phyloP scores from a whole-genome alignment of 2,329 filamentous ascomycete species.

The Hymenoscyphus repandus region DNA sequence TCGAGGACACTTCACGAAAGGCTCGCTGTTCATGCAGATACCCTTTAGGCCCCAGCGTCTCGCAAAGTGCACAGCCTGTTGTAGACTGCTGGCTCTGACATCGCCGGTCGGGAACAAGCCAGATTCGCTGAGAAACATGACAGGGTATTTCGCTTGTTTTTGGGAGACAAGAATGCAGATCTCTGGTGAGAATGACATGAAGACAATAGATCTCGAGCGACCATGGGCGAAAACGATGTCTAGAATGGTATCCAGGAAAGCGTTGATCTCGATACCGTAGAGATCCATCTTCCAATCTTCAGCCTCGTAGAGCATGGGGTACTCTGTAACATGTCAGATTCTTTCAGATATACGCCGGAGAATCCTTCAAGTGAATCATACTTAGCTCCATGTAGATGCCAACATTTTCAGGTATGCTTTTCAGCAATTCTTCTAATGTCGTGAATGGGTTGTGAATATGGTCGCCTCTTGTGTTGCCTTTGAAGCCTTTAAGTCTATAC shows the following conservation, averaged over 20 bases:
- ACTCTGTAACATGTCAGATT: constrained; percentile 5
- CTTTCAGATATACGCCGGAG: neutral
- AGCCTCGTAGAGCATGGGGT: constrained; percentile 14
- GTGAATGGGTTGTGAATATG: constrained; percentile 11
- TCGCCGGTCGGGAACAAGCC: constrained; percentile 8
- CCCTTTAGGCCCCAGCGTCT: constrained; percentile 7
- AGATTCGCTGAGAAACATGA: constrained; percentile 12
- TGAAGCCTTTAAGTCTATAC: constrained; percentile 9
- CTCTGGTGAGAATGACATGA: constrained; percentile 11
- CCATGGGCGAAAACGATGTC: neutral
- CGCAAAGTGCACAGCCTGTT: constrained; percentile 12
- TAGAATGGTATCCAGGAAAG: constrained; percentile 8
- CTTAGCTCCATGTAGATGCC: constrained; percentile 4
- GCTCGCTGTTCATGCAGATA: constrained; percentile 6
- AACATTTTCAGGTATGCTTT: constrained; percentile 5
- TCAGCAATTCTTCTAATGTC: constrained; percentile 11
- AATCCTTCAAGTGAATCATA: neutral
- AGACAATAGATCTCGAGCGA: constrained; percentile 4
- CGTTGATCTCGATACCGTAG: constrained; percentile 8
- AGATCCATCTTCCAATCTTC: constrained; percentile 13
- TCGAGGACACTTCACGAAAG: constrained; percentile 6
- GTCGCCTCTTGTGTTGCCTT: constrained; percentile 12
- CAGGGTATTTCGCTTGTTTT: constrained; percentile 10
- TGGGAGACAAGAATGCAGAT: constrained; percentile 11
- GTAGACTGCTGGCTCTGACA: constrained; percentile 10